These are phyloP conservation scores for Selaginella tamariscina DNA, from an alignment of 75 land plant species.

Conservation along the genomic window DNA sequence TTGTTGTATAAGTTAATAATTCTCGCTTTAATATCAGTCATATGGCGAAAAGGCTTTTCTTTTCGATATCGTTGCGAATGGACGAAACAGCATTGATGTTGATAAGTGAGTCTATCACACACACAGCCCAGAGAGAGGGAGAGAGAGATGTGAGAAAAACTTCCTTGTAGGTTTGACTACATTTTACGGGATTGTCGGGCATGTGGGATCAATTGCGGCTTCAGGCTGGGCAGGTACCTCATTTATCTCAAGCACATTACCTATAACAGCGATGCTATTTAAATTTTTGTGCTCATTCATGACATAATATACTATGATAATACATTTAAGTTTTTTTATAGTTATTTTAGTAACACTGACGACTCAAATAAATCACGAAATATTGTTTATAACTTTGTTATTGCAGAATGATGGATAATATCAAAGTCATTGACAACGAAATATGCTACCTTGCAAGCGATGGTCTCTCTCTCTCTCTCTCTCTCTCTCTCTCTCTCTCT, in stretches of 20 bases:
- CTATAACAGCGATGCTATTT: neutral
- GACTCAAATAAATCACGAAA: no score
- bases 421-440: conserved; percentile 80
- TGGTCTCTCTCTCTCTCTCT: conserved; percentile 9
- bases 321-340: no score
- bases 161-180: conserved; percentile 71
- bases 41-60: conserved; percentile 63
- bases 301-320: no score
- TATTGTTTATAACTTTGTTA: conserved; percentile 8
- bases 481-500: conserved; percentile 3
- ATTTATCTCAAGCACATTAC: neutral
- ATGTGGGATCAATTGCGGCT: conserved; percentile 74
- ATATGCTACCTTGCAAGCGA: conserved; percentile 84
- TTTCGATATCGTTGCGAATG: conserved; percentile 98
- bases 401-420: conserved; percentile 77
- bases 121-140: neutral
- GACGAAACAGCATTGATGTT: conserved; percentile 94
- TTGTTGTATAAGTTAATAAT: neutral
- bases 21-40: neutral
- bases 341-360: no score
- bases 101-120: conserved; percentile 43
- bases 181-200: conserved; percentile 81
- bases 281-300: no score
- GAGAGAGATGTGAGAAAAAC: neutral
- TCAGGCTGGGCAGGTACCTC: conserved; percentile 47